Evolutionary conservation across 2,329 filamentous ascomycete species (phyloP).

Genomic region (Lasiodiplodia citricola): DNA sequence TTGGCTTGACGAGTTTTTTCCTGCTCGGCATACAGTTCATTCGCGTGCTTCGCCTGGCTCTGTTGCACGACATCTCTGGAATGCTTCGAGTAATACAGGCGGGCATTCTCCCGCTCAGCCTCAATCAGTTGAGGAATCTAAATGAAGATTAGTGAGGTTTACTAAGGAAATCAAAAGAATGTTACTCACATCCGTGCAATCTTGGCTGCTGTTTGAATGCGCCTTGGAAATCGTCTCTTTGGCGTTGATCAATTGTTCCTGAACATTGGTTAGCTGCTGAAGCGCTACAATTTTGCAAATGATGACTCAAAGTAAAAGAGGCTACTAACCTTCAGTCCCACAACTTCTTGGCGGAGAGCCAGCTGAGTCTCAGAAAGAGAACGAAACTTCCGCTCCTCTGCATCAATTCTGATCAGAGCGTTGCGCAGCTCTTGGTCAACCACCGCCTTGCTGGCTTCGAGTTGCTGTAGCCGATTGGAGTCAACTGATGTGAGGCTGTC

Average conservation of each 20-base stretch:
- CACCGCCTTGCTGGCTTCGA: neutral
- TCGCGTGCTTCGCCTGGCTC: neutral
- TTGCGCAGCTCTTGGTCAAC: neutral
- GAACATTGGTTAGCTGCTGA: neutral
- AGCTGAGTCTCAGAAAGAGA: neutral
- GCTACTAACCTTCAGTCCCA: neutral
- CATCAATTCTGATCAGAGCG: neutral
- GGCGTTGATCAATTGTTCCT: neutral
- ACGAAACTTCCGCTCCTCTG: neutral
- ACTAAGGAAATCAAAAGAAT: neutral
- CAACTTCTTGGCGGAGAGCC: neutral
- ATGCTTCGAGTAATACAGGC: neutral
- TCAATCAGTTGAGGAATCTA: neutral
- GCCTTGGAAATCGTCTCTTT: neutral
- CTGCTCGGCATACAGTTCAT: neutral
- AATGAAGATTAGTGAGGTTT: neutral
- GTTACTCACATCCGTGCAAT: neutral
- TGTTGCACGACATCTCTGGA: neutral
- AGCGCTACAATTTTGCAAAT: neutral
- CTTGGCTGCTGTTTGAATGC: neutral
- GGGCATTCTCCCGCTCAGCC: neutral
- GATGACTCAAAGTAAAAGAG: neutral
- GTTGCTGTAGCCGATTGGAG: neutral
- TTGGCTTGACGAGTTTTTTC: neutral
- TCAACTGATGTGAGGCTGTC: slow-evolving; percentile 5